phyloP scores from a whole-genome alignment of 805 yeast genomes.

The Barnettozyma californica region DNA sequence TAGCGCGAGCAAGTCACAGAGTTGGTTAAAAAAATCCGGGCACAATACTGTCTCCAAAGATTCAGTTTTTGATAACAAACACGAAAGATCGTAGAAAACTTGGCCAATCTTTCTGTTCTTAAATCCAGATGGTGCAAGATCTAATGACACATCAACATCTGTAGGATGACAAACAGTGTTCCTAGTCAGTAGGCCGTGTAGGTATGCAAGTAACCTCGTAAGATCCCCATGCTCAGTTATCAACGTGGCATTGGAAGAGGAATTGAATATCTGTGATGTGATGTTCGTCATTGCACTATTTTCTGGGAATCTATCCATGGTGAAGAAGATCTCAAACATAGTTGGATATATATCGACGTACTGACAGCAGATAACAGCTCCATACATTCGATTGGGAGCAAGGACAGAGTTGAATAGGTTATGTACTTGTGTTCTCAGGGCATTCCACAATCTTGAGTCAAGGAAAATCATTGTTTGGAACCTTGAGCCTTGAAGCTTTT shows the following conservation, averaged over 20 bases:
- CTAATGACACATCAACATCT: slow-evolving; percentile 29
- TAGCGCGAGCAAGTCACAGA: slow-evolving; percentile 58
- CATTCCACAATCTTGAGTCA: slow-evolving; percentile 71
- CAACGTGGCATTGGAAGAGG: slow-evolving; percentile 64
- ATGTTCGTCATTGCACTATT: slow-evolving; percentile 61
- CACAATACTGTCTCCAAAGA: slow-evolving; percentile 42
- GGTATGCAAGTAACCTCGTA: slow-evolving; percentile 53
- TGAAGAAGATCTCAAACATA: slow-evolving; percentile 62
- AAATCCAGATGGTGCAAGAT: slow-evolving; percentile 27
- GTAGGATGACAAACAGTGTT: slow-evolving; percentile 43
- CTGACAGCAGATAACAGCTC: slow-evolving; percentile 61
- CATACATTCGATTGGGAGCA: slow-evolving; percentile 53
- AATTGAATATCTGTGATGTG: slow-evolving; percentile 77
- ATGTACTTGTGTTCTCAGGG: slow-evolving; percentile 50
- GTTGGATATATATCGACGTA: slow-evolving; percentile 81
- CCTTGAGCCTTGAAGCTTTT: slow-evolving; percentile 34
- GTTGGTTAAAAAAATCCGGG: slow-evolving; percentile 45
- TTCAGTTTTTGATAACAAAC: slow-evolving; percentile 65
- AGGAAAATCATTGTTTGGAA: slow-evolving; percentile 42
- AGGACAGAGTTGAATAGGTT: slow-evolving; percentile 61
- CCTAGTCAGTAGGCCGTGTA: slow-evolving; percentile 57
- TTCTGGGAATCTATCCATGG: slow-evolving; percentile 76
- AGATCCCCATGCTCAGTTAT: slow-evolving; percentile 62
- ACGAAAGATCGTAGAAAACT: slow-evolving; percentile 72
- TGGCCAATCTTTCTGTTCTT: slow-evolving; percentile 76